These are phyloP conservation scores for Arthrinium puccinioides DNA, from an alignment of 2,329 filamentous ascomycete genomes.

Conservation along the genomic window DNA sequence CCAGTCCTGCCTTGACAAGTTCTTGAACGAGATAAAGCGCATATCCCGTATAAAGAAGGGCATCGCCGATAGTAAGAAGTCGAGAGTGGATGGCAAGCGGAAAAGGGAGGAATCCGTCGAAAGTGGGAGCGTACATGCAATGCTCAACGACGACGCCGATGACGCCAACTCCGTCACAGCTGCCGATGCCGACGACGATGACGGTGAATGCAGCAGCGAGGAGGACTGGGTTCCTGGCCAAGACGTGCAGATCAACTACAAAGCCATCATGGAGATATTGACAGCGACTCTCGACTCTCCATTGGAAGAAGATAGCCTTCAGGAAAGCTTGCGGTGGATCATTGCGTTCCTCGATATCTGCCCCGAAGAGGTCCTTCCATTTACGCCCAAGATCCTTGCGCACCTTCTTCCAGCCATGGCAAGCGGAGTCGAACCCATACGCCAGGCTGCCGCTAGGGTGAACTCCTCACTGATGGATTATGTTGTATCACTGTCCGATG, in stretches of 20 bases:
- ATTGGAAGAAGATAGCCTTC: slow-evolving; percentile 80
- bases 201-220: slow-evolving; percentile 55
- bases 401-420: slow-evolving; percentile 92
- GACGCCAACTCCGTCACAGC: slow-evolving; percentile 51
- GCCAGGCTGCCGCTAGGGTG: slow-evolving; percentile 79
- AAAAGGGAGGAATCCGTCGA: slow-evolving; percentile 67
- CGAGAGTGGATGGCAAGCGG: slow-evolving; percentile 57
- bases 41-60: slow-evolving; percentile 90
- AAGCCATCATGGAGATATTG: slow-evolving; percentile 84
- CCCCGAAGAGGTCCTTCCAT: slow-evolving; percentile 90
- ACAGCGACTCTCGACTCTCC: slow-evolving; percentile 83
- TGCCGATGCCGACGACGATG: slow-evolving; percentile 48
- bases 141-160: slow-evolving; percentile 52
- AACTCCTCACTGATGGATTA: slow-evolving; percentile 91
- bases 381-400: slow-evolving; percentile 85
- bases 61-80: slow-evolving; percentile 77
- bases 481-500: slow-evolving; percentile 82
- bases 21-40: slow-evolving; percentile 87
- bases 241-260: slow-evolving; percentile 90
- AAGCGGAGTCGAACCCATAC: slow-evolving; percentile 81
- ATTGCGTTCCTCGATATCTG: slow-evolving; percentile 96
- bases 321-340: slow-evolving; percentile 91
- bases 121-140: slow-evolving; percentile 51
- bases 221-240: slow-evolving; percentile 97
- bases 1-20: slow-evolving; percentile 80